Evolutionary conservation across 2,329 filamentous ascomycete species (phyloP), one percentile per base, ranked within the genome.

Genomic region (Hypomyces rosellus): DNA sequence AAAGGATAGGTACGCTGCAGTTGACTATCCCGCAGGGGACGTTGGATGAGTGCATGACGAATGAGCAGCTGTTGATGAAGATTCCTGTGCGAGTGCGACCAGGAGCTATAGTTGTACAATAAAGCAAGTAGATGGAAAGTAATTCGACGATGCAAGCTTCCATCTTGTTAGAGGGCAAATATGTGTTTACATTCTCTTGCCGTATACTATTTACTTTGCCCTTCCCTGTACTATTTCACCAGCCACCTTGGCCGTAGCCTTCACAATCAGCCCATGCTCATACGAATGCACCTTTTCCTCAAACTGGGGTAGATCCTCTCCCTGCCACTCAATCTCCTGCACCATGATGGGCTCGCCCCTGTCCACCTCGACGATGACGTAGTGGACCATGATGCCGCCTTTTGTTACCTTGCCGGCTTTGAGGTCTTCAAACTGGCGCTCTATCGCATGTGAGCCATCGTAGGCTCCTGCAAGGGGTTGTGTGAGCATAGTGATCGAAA

Each of bases 381-480:
- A 85, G 70, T 96, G 90, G 14, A 89, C 82, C 91, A 95, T 96
- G 48, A 95, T 84, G 1, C 91, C 90, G 0, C 90, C 95, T 56
- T 76, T 78, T 60, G 84, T 79, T 9, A 89, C 78, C 55, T 77
- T 78, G 5, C 79, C 78, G 2, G 69, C 71, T 63, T 83, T 68
- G 64, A 87, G 90, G 51, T 88, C 89, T 43, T 80, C 76, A 68
- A 82, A 89, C 3, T 90, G 89, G 20, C 88, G 76, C 59, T 86
- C 81, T 59, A 96, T 95, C 14, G 89, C 90, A 57, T 78, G 72
- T 37, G 83, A 81, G 4, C 90, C 90, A 57, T 91, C 86, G 63
- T 89, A 91, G 60, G 83, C 78, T 1, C 86, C 86, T 62, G 77
- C 47, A 6, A 16, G 36, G 18, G 4, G 5, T n/a, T n/a, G n/a